Evolutionary conservation across 2,329 filamentous ascomycete species (phyloP).

Genomic region (Diaporthe ilicicola): DNA sequence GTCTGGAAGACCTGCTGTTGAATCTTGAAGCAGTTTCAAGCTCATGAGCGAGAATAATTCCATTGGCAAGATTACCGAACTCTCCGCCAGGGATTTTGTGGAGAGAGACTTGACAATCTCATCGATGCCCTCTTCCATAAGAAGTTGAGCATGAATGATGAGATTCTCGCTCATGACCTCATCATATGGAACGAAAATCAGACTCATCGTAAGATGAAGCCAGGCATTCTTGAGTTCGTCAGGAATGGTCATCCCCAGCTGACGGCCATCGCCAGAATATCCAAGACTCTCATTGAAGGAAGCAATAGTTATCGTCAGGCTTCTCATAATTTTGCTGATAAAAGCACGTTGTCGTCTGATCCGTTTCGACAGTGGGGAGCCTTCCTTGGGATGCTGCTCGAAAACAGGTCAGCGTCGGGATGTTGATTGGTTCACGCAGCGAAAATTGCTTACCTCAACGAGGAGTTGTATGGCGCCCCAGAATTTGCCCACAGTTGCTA

Average conservation of each 20-base stretch:
- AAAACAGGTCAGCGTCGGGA: not conserved
- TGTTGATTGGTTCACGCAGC: not conserved
- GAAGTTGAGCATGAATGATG: not conserved
- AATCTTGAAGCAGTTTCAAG: conserved; percentile 49
- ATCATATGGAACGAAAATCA: not conserved
- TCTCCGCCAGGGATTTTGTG: not conserved
- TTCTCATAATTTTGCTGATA: not conserved
- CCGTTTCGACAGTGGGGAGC: not conserved
- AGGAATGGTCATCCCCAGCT: not conserved
- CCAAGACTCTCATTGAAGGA: not conserved
- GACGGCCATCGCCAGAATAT: not conserved
- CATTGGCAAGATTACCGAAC: conserved; percentile 48
- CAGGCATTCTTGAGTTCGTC: conserved; percentile 5
- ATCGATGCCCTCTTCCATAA: not conserved
- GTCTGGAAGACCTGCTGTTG: conserved; percentile 47
- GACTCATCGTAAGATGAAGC: not conserved
- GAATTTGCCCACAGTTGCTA: not conserved
- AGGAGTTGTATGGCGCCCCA: not conserved
- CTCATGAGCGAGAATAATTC: conserved; percentile 53
- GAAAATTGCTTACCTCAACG: not conserved
- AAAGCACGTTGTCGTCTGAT: conserved; percentile 25
- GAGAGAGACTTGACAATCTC: not conserved
- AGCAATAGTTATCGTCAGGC: not conserved
- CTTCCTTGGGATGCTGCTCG: not conserved
- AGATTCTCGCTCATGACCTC: not conserved